Evolutionary conservation across 179 eudicot species (phyloP).

Genomic region (Corrigiola litoralis): DNA sequence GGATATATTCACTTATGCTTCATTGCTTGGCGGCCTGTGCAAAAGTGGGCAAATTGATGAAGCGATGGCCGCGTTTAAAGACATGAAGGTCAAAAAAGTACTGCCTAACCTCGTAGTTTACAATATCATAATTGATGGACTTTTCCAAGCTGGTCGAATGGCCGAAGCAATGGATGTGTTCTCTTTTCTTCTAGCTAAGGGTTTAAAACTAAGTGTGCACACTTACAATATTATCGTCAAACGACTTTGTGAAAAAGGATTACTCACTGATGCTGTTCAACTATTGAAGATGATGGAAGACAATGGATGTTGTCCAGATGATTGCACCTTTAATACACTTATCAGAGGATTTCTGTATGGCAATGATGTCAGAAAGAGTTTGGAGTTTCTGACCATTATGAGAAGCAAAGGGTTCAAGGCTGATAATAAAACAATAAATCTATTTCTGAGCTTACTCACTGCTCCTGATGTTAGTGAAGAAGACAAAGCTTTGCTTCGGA

Average conservation of each 20-base stretch:
- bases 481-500: not conserved
- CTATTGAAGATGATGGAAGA: not conserved
- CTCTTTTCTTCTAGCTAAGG: not conserved
- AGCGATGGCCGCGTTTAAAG: not conserved
- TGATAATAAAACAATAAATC: not conserved
- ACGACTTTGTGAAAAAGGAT: not conserved
- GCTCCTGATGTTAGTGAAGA: not conserved
- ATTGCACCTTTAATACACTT: not conserved
- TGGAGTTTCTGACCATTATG: not conserved
- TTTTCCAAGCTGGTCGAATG: not conserved
- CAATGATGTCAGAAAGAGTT: not conserved
- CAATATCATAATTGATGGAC: not conserved
- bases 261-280: not conserved
- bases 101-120: not conserved
- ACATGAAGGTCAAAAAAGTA: not conserved
- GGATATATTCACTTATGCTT: slow-evolving; percentile 18
- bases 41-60: not conserved
- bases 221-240: not conserved
- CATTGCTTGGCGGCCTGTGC: not conserved
- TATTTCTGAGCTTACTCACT: not conserved
- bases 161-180: not conserved
- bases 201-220: not conserved
- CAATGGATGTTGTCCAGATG: not conserved
- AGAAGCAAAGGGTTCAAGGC: not conserved
- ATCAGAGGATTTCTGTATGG: not conserved